These are phyloP conservation scores for Adansonia rubrostipa DNA, from an alignment of 441 rosid genomes.

Conservation along the genomic window DNA sequence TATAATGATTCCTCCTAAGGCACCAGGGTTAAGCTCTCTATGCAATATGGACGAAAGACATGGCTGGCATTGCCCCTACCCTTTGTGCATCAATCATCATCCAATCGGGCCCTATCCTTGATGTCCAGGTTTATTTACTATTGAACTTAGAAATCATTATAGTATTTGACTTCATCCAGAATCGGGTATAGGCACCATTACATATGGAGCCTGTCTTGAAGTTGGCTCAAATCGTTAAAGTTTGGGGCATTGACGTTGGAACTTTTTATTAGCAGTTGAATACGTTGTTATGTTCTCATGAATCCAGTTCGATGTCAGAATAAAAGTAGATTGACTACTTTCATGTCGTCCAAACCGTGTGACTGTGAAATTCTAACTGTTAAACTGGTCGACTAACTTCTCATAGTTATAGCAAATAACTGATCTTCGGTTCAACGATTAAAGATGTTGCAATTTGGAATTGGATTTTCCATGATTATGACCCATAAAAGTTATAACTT, in stretches of 20 bases:
- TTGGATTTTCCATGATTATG: no score
- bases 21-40: no score
- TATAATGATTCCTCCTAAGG: not conserved
- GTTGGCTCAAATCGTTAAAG: not conserved
- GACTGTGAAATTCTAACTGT: no score
- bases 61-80: slow-evolving; percentile 35
- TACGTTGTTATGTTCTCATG: not conserved
- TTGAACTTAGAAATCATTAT: no score
- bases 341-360: no score
- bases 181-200: not conserved
- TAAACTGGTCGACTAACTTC: no score
- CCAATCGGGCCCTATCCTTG: not conserved
- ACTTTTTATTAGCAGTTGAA: not conserved
- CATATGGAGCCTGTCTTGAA: not conserved
- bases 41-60: not conserved
- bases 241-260: not conserved
- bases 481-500: no score
- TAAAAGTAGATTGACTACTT: no score
- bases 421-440: no score
- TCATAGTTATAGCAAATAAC: no score
- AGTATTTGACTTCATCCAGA: not conserved
- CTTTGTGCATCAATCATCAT: not conserved
- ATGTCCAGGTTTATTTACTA: not conserved
- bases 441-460: no score
- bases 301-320: no score